A percentile compares a stretch with the other conserved stretches of the same genome.
Conservation (phyloP, 225 moss, liverwort and hornwort genomes). For the Rhytidiadelphus loreus region DNA sequence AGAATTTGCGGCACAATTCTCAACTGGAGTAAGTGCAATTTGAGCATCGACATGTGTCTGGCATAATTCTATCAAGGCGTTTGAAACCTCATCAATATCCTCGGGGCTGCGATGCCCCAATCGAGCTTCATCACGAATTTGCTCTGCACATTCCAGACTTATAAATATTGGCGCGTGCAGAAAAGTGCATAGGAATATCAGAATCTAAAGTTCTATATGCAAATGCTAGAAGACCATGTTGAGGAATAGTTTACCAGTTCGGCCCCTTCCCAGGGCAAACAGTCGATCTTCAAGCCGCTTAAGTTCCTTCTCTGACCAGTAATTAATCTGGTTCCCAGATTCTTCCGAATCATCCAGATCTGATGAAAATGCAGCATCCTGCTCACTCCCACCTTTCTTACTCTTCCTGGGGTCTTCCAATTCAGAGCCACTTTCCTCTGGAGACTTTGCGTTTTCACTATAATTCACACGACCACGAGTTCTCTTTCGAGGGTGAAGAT, state of each 20-base stretch:
- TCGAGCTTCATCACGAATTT: constrained; percentile 40
- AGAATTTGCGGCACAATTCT: not conserved
- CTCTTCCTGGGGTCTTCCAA: not conserved
- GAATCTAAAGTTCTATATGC: not conserved
- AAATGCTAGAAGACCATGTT: not conserved
- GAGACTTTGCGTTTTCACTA: constrained; percentile 32
- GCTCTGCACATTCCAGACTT: constrained; percentile 19
- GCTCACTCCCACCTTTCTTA: not conserved
- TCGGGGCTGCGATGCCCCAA: constrained; percentile 26
- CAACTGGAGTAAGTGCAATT: not conserved
- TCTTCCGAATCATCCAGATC: constrained; percentile 7
- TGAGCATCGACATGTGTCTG: not conserved
- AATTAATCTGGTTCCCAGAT: not conserved
- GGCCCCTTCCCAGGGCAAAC: constrained; percentile 24
- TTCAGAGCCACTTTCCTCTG: constrained; percentile 19
- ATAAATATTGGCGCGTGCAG: not conserved
- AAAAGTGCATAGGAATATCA: not conserved
- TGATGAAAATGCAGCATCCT: not conserved
- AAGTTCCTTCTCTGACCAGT: constrained; percentile 33
- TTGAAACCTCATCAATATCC: constrained; percentile 31
- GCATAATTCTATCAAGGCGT: constrained; percentile 19
- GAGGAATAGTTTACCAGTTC: constrained; percentile 4
- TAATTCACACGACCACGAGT: constrained; percentile 63
- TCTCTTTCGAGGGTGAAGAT: constrained; percentile 36
- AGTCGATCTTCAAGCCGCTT: constrained; percentile 47